Conservation (phyloP, 2,329 filamentous ascomycete species). For the Blastomyces percursus region DNA sequence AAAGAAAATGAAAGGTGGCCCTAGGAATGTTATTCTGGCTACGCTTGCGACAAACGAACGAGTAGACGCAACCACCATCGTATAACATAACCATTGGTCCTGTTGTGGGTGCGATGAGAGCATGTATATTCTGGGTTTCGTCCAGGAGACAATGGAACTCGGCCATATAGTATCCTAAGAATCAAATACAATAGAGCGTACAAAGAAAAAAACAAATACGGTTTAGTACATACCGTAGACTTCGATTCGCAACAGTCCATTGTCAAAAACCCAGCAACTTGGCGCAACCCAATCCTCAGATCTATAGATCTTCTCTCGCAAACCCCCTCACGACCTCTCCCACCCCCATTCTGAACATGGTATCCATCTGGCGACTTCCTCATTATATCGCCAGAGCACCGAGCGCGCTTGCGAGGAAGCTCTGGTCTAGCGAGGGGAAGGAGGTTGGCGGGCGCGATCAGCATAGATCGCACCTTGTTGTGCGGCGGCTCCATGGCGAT, state of each 20-base stretch:
- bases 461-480: neutral
- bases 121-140: neutral
- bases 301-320: neutral
- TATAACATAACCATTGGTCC: neutral
- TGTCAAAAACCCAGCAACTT: too few relatives aligned
- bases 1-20: neutral
- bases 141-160: neutral
- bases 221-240: neutral
- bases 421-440: neutral
- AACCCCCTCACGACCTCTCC: neutral
- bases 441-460: neutral
- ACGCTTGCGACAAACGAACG: neutral
- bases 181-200: neutral
- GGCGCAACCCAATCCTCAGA: neutral
- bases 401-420: neutral
- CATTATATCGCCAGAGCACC: neutral
- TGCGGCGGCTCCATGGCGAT: neutral
- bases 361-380: neutral
- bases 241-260: neutral
- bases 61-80: neutral
- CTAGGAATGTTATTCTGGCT: neutral
- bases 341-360: neutral
- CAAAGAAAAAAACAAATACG: neutral
- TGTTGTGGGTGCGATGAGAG: neutral
- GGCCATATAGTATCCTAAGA: neutral